These are phyloP conservation scores for Psilocybe subaeruginosa DNA, from an alignment of 768 basidiomycete genomes.

Conservation along the genomic window DNA sequence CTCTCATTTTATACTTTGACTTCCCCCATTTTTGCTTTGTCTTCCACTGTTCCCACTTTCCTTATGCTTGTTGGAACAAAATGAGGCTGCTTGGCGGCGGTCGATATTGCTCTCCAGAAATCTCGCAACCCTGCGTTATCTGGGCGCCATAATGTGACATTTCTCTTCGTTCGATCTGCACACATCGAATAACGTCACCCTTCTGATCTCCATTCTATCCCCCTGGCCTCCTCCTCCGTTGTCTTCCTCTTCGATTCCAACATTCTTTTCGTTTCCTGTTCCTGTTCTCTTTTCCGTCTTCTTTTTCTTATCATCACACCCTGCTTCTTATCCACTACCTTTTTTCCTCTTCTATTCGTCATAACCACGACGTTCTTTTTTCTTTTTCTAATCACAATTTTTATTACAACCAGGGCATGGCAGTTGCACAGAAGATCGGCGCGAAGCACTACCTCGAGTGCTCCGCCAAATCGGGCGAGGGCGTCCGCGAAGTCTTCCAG, in stretches of 20 bases:
- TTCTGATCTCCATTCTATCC: background rate
- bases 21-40: background rate
- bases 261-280: background rate
- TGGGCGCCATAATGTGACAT: background rate
- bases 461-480: slow-evolving; percentile 94
- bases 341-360: too few relatives aligned
- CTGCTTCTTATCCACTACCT: background rate
- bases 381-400: too few relatives aligned
- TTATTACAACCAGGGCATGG: slow-evolving; percentile 70
- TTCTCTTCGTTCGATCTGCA: background rate
- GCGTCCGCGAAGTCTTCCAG: slow-evolving; percentile 98
- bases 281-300: background rate
- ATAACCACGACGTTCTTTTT: too few relatives aligned
- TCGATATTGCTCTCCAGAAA: too few relatives aligned
- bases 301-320: background rate
- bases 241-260: background rate
- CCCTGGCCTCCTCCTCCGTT: background rate
- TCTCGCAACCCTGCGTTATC: background rate
- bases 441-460: slow-evolving; percentile 98
- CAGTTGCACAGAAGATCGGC: slow-evolving; percentile 94
- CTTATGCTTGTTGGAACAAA: background rate
- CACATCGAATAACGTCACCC: background rate
- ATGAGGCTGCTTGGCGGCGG: too few relatives aligned
- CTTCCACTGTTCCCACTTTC: background rate
- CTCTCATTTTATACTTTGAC: slow-evolving; percentile 2